These are phyloP conservation scores for Nephelium lappaceum DNA, from an alignment of 345 rosid species.

Conservation along the genomic window DNA sequence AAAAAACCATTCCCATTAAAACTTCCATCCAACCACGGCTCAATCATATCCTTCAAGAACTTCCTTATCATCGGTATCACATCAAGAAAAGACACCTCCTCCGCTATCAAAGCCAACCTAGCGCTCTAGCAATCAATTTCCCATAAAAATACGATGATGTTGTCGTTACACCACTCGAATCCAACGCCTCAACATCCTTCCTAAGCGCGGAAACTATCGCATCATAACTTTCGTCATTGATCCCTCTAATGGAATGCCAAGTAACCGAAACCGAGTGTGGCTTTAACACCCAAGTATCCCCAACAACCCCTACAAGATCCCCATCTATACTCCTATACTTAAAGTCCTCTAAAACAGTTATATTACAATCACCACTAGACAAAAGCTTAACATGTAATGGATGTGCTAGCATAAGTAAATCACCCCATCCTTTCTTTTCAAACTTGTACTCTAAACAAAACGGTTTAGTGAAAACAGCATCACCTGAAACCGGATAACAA, in stretches of 20 bases:
- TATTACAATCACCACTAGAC: constrained; percentile 33
- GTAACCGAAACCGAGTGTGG: constrained; percentile 67
- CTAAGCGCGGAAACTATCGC: constrained; percentile 70
- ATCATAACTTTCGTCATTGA: constrained; percentile 45
- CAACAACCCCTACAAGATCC: constrained; percentile 80
- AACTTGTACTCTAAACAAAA: constrained; percentile 78
- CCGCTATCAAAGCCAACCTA: constrained; percentile 85
- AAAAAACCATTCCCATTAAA: constrained; percentile 76
- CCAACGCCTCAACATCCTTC: constrained; percentile 64
- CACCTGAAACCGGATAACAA: constrained; percentile 80
- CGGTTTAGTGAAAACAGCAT: constrained; percentile 66
- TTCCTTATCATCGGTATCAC: constrained; percentile 65
- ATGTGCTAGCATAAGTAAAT: constrained; percentile 90
- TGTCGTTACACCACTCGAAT: constrained; percentile 50
- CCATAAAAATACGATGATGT: constrained; percentile 78
- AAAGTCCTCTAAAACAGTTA: constrained; percentile 60
- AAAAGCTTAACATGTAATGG: constrained; percentile 80
- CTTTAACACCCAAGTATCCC: constrained; percentile 77
- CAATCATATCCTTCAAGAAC: constrained; percentile 72
- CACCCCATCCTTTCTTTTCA: constrained; percentile 90
- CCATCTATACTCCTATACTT: constrained; percentile 81
- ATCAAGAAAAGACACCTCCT: constrained; percentile 65
- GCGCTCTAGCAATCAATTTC: constrained; percentile 82
- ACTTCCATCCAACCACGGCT: constrained; percentile 86
- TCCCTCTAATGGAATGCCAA: constrained; percentile 84